Evolutionary conservation across 495 filamentous ascomycete species (phyloP).

Genomic region (Daldinia concentrica): DNA sequence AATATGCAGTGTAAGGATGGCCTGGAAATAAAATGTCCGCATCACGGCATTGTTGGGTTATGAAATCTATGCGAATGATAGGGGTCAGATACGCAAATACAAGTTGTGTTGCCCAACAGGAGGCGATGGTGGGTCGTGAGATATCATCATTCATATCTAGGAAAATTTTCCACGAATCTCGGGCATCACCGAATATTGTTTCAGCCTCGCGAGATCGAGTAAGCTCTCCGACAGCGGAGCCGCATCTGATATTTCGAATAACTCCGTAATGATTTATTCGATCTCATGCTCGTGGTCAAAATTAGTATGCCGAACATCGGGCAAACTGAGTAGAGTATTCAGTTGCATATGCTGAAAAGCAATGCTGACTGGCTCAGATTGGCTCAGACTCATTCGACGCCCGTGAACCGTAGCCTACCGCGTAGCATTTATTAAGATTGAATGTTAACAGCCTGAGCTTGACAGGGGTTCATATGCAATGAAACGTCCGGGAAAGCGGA

Average conservation of each 20-base stretch:
- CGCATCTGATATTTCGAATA: constrained; percentile 6
- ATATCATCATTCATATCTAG: constrained; percentile 1
- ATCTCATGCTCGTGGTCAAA: background rate
- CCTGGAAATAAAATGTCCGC: constrained; percentile 12
- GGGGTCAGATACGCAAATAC: constrained; percentile 14
- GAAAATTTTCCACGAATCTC: constrained; percentile 12
- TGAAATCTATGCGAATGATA: constrained; percentile 27
- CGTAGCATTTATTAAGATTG: constrained; percentile 35
- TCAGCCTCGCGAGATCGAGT: constrained; percentile 31
- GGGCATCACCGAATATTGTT: constrained; percentile 27
- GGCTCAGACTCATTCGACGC: constrained; percentile 16
- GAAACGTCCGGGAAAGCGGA: constrained; percentile 41
- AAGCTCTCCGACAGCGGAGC: constrained; percentile 38
- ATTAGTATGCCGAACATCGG: constrained; percentile 32
- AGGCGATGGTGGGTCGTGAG: constrained; percentile 26
- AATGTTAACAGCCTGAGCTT: constrained; percentile 28
- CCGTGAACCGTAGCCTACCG: constrained; percentile 26
- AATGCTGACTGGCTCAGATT: constrained; percentile 12
- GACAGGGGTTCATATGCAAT: constrained; percentile 39
- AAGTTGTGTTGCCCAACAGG: constrained; percentile 26
- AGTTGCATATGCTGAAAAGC: constrained; percentile 27
- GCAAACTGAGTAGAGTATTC: constrained; percentile 20
- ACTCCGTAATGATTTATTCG: background rate
- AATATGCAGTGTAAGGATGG: constrained; percentile 11
- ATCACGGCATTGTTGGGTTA: constrained; percentile 26